A percentile compares a stretch with the other conserved stretches of the same genome.
Evolutionary conservation across 225 moss, liverwort and hornwort species (phyloP).

Genomic region (Pleurozium schreberi): DNA sequence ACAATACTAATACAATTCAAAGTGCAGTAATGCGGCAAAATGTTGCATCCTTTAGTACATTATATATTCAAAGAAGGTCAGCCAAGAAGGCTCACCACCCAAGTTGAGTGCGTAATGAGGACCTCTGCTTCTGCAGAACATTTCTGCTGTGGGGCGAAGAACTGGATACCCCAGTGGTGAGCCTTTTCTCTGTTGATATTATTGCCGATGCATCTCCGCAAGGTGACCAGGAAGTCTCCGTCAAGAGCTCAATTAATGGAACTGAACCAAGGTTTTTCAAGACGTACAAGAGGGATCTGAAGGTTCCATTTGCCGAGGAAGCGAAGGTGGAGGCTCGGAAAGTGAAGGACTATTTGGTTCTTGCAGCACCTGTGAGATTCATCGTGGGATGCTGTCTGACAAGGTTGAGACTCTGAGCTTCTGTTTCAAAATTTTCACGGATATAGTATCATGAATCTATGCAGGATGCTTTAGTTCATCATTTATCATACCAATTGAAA

Average conservation of each 20-base stretch:
- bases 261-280: not conserved
- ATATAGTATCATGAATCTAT: not conserved
- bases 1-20: not conserved
- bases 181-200: not conserved
- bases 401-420: slow-evolving; percentile 21
- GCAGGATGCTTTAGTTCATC: not conserved
- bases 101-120: slow-evolving; percentile 22
- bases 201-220: not conserved
- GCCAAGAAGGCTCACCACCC: slow-evolving; percentile 15
- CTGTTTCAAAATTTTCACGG: not conserved
- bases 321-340: slow-evolving; percentile 40
- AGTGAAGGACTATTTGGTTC: slow-evolving; percentile 67
- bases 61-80: not conserved
- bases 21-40: not conserved
- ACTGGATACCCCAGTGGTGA: not conserved
- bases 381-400: slow-evolving; percentile 77
- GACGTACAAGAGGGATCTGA: slow-evolving; percentile 30
- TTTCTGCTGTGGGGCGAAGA: slow-evolving; percentile 9
- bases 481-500: slow-evolving; percentile 28
- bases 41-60: not conserved
- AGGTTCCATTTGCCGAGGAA: slow-evolving; percentile 48
- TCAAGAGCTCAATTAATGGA: not conserved
- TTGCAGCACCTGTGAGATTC: slow-evolving; percentile 70
- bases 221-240: not conserved
- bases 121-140: slow-evolving; percentile 23